Evolutionary conservation across 148 eudicot genomes (phyloP).

Genomic region (Fagopyrum esculentum): DNA sequence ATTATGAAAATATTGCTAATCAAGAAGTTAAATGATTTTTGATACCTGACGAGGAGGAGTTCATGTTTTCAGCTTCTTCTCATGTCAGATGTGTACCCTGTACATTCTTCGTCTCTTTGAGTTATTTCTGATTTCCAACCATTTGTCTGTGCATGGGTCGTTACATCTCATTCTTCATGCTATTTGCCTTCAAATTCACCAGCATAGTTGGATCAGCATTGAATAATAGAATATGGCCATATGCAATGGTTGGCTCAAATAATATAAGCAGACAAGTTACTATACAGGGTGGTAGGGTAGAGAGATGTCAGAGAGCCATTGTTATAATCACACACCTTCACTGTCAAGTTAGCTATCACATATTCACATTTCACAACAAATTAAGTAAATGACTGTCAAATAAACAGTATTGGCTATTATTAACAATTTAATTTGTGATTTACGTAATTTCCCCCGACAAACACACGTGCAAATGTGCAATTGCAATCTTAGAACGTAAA

Average conservation of each 20-base stretch:
- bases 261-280: not conserved
- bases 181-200: conserved; percentile 8
- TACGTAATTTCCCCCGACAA: not conserved
- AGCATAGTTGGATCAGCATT: conserved; percentile 9
- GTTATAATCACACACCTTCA: not conserved
- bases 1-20: not conserved
- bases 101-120: not conserved
- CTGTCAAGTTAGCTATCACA: conserved; percentile 4
- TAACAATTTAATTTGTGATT: not conserved
- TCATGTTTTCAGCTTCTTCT: not conserved
- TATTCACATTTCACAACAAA: not conserved
- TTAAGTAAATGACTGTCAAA: not conserved
- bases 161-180: conserved; percentile 13
- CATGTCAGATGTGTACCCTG: not conserved
- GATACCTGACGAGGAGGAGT: not conserved
- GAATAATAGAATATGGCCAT: conserved; percentile 7
- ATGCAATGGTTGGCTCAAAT: conserved; percentile 7
- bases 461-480: not conserved
- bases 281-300: conserved; percentile 7
- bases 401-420: not conserved
- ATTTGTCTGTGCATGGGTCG: conserved; percentile 10
- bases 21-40: not conserved
- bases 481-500: not conserved
- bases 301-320: conserved; percentile 5
- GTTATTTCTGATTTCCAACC: not conserved